phyloP scores from a whole-genome alignment of 331 rosid genomes.

The Arachis monticola region DNA sequence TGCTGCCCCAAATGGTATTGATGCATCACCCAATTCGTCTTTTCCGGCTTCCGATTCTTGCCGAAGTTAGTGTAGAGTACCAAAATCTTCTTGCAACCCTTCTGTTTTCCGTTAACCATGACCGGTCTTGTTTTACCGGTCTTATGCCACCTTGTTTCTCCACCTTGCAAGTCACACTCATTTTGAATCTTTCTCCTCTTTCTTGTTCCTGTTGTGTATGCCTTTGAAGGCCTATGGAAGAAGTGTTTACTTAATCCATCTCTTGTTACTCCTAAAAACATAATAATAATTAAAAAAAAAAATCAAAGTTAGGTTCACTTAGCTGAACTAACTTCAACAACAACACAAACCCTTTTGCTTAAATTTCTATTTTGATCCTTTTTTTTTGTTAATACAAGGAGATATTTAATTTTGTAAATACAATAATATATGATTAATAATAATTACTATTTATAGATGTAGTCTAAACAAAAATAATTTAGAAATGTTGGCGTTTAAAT shows the following conservation, averaged over 20 bases:
- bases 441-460: too few relatives aligned
- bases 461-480: neutral
- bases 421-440: constrained; percentile 3
- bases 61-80: constrained; percentile 85
- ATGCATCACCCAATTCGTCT: constrained; percentile 91
- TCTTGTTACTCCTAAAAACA: constrained; percentile 74
- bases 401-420: neutral
- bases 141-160: constrained; percentile 90
- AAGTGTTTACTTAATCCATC: constrained; percentile 82
- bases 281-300: neutral
- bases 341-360: constrained; percentile 11
- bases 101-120: constrained; percentile 81
- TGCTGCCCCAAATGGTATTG: constrained; percentile 82
- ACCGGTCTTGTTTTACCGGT: constrained; percentile 87
- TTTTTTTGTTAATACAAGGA: neutral
- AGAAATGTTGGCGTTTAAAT: too few relatives aligned
- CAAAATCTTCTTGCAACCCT: constrained; percentile 82
- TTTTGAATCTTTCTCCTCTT: constrained; percentile 83
- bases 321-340: constrained; percentile 30
- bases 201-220: constrained; percentile 86
- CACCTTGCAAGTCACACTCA: constrained; percentile 72
- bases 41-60: constrained; percentile 78
- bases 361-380: neutral
- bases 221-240: constrained; percentile 87
- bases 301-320: constrained; percentile 47